phyloP scores from a whole-genome alignment of 73 alveolate genomes.

The Uronychia binucleata region DNA sequence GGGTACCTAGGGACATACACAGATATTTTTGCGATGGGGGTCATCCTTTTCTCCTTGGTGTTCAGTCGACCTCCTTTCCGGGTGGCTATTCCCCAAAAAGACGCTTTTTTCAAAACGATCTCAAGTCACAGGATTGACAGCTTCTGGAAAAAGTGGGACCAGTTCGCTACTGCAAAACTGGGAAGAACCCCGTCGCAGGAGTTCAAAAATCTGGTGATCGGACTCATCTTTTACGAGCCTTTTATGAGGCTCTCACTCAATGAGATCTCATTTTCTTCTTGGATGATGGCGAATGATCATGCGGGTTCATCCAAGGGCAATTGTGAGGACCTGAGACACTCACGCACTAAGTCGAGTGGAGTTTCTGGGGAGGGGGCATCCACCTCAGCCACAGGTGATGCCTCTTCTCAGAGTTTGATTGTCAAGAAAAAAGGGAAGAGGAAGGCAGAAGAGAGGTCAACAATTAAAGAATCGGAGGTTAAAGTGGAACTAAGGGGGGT shows the following conservation, averaged over 20 bases:
- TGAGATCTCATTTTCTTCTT: neutral
- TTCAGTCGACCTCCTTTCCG: neutral
- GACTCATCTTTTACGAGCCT: neutral
- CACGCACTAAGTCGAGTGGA: too few relatives aligned
- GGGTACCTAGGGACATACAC: slow-evolving; percentile 22
- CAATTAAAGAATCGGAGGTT: too few relatives aligned
- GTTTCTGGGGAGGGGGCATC: too few relatives aligned
- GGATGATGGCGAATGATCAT: neutral
- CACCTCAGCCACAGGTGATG: too few relatives aligned
- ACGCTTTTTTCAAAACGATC: neutral
- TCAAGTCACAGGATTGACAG: neutral
- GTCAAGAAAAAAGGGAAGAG: too few relatives aligned
- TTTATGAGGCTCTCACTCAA: neutral
- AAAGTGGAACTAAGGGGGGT: too few relatives aligned
- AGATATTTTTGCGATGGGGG: slow-evolving; percentile 18
- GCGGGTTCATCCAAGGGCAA: too few relatives aligned
- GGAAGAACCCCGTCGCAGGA: neutral
- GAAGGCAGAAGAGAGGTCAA: too few relatives aligned
- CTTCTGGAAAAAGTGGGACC: neutral
- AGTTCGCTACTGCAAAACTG: neutral
- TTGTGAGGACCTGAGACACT: too few relatives aligned
- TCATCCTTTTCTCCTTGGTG: slow-evolving; percentile 1
- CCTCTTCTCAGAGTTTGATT: too few relatives aligned
- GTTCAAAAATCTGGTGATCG: neutral
- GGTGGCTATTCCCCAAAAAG: neutral